Evolutionary conservation across 2,329 filamentous ascomycete species (phyloP).

Genomic region (Colletotrichum tofieldiae): DNA sequence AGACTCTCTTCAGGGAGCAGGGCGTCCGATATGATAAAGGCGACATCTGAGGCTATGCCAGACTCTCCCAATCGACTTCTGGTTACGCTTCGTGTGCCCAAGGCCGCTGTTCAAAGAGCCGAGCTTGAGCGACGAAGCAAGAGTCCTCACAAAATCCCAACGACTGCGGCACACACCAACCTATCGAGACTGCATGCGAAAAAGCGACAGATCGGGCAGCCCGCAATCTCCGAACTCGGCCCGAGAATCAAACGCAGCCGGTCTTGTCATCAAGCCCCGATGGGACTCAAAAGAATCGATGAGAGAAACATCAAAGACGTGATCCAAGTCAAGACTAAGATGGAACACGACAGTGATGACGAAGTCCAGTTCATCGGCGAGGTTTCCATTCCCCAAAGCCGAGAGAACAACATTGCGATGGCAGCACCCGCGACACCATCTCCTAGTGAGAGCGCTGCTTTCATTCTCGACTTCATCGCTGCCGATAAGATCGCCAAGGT

Average conservation of each 20-base stretch:
- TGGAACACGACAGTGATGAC: background rate
- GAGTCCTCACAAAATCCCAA: background rate
- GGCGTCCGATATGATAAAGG: fast-evolving
- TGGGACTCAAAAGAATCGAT: fast-evolving
- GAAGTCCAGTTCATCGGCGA: conserved; percentile 4
- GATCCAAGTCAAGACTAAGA: background rate
- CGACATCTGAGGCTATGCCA: too few relatives aligned
- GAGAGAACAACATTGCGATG: background rate
- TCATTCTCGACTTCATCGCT: background rate
- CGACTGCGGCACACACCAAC: background rate
- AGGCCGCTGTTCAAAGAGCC: too few relatives aligned
- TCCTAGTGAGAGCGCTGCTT: background rate
- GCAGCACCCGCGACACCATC: background rate
- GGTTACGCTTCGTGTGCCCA: too few relatives aligned
- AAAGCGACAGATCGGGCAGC: background rate
- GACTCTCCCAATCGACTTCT: fast-evolving
- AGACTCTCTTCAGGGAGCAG: background rate
- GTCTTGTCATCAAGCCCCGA: fast-evolving
- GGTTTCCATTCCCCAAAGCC: background rate
- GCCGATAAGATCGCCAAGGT: background rate
- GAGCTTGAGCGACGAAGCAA: too few relatives aligned
- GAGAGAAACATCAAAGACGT: too few relatives aligned
- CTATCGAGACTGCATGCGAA: background rate
- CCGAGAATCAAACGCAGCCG: background rate
- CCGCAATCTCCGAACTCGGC: fast-evolving